Evolutionary conservation across 2,329 filamentous ascomycete genomes (phyloP), one percentile per base, ranked within the genome.

Genomic region (Colletotrichum zoysiae): DNA sequence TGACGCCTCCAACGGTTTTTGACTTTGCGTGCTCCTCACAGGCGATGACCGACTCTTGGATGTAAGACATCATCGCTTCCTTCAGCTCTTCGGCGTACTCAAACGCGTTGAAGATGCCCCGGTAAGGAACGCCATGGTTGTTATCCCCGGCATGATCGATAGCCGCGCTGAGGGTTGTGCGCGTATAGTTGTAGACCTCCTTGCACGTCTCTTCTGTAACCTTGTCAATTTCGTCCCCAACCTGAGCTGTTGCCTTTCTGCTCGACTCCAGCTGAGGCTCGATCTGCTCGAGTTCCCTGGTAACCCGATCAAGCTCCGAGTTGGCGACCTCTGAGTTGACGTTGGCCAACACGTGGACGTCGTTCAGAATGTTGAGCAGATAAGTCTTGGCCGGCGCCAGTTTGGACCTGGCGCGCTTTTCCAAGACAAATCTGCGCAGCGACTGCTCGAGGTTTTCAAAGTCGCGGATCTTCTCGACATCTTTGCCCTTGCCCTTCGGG

Each of bases 311-410:
- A 16, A 98, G 86, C 81, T 99, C 96, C 11, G 91, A 88, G 76
- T 94, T 90, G 2, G 95, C 95, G 38, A 98, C 92, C 75, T 97
- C 94, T 35, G 91, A 87, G 80, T 99, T 99, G 76, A 97, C 94
- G 0, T 87, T 90, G 6, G 95, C 95, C 53, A 99, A 86, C 5
- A 90, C 91, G 78, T 94, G 86, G 71, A 99, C 87, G 78, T 99
- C 96, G 76, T 94, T 92, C 44, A 99, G 87, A 35, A 98, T 92
- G 80, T 99, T 99, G 77, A 97, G 86, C 1, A 99, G 89, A 79
- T 99, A 99, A 2, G 95, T 98, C 82, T 95, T 95, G 8, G 96
- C 96, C 6, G 96, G 96, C 1, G 96, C 95, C 71, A 99, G 88
- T 84, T 99, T 99, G 11, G 96, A 98, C 40, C 95, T 90, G 59